phyloP scores from a whole-genome alignment of 768 basidiomycete species.

The Phlegmacium glaucopus region DNA sequence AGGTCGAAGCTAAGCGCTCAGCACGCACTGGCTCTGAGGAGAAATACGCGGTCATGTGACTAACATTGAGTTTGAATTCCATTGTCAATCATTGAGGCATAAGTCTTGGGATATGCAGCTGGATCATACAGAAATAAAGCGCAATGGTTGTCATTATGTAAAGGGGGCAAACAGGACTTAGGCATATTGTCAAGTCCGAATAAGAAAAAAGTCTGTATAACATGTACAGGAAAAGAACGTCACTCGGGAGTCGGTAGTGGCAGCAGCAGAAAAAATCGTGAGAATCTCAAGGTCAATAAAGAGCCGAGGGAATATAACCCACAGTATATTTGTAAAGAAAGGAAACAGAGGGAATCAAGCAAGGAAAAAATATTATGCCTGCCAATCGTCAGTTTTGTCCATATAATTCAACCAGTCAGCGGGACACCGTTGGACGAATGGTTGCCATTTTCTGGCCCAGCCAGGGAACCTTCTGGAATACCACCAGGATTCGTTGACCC shows the following conservation, averaged over 20 bases:
- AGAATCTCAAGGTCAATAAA: background rate
- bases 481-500: conserved; percentile 40
- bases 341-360: background rate
- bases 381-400: background rate
- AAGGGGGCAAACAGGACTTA: no score
- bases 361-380: background rate
- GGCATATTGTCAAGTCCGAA: no score
- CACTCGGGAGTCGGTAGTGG: no score
- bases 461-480: conserved; percentile 65
- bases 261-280: background rate
- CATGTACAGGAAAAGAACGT: no score
- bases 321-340: no score
- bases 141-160: background rate
- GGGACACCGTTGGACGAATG: conserved; percentile 12
- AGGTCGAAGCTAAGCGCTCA: background rate
- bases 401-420: conserved; percentile 11
- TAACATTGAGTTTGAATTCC: background rate
- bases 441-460: conserved; percentile 48
- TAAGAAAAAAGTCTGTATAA: no score
- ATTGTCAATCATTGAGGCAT: no score
- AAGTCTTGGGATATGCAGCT: no score
- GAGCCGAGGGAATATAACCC: conserved; percentile 1
- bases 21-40: no score
- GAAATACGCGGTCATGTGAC: background rate
- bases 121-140: no score